phyloP scores from a whole-genome alignment of 805 yeast species.

The Kodamaea jinghongensis region DNA sequence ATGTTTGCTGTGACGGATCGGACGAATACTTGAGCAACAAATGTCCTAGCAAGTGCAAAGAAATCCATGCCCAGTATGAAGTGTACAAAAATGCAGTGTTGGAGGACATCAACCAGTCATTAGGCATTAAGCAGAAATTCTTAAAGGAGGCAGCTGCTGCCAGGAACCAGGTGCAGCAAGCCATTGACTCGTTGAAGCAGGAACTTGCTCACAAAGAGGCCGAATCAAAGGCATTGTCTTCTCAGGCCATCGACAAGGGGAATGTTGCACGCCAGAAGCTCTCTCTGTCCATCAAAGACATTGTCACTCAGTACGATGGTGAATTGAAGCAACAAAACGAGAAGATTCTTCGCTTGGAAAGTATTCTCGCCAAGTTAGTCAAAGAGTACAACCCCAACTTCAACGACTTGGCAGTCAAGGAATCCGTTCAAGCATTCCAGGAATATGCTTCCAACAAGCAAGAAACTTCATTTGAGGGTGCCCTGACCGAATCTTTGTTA shows the following conservation, averaged over 20 bases:
- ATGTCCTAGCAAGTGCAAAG: slow-evolving; percentile 58
- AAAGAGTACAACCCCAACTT: slow-evolving; percentile 74
- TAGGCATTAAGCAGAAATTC: slow-evolving; percentile 28
- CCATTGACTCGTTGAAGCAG: slow-evolving; percentile 7
- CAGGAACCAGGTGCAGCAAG: slow-evolving; percentile 14
- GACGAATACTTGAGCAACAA: slow-evolving; percentile 59
- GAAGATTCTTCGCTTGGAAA: slow-evolving; percentile 36
- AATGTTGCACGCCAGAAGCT: slow-evolving; percentile 16
- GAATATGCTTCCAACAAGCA: slow-evolving; percentile 44
- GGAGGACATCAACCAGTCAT: slow-evolving; percentile 22
- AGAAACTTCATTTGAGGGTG: slow-evolving; percentile 6
- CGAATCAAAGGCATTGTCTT: slow-evolving; percentile 7
- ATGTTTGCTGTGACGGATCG: slow-evolving; percentile 88
- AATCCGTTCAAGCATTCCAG: slow-evolving; percentile 56
- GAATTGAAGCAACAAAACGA: slow-evolving; percentile 13
- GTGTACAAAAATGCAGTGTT: slow-evolving; percentile 9
- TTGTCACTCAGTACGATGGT: slow-evolving; percentile 7
- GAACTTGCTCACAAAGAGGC: slow-evolving; percentile 11
- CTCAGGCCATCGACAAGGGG: not conserved
- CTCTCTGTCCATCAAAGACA: slow-evolving; percentile 14
- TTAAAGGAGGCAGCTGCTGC: slow-evolving; percentile 17
- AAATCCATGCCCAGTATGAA: slow-evolving; percentile 42
- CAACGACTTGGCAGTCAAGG: slow-evolving; percentile 84
- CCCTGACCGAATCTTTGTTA: slow-evolving; percentile 8
- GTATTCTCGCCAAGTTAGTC: slow-evolving; percentile 47